A percentile compares a stretch with the other conserved stretches of the same genome.
Evolutionary conservation across 202 grass and related monocot genomes (phyloP).

Genomic region (Eragrostis tef): DNA sequence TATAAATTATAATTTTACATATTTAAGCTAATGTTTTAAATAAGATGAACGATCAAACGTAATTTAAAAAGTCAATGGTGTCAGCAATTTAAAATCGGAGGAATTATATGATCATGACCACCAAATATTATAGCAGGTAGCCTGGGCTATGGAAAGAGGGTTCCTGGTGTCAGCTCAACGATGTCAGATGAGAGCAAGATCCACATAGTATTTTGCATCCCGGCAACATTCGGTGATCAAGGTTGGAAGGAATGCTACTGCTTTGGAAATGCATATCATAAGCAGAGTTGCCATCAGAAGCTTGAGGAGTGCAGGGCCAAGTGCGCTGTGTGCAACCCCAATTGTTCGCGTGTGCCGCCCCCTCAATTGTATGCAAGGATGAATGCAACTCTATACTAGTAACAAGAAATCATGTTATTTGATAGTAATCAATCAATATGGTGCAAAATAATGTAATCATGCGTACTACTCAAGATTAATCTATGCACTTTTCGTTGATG

Average conservation of each 20-base stretch:
- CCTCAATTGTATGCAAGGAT: neutral
- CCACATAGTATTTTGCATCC: neutral
- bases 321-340: neutral
- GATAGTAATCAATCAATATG: no score
- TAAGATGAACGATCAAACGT: no score
- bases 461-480: no score
- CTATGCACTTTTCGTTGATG: no score
- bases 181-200: neutral
- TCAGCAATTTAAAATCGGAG: no score
- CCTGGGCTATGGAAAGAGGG: neutral
- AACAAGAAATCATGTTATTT: no score
- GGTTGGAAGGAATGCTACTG: neutral
- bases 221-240: neutral
- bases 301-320: neutral
- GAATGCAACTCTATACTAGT: neutral
- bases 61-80: no score
- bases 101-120: no score
- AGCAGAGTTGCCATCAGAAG: neutral
- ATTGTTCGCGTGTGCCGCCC: neutral
- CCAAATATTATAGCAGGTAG: neutral
- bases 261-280: neutral
- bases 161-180: neutral
- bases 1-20: no score
- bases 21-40: no score
- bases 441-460: no score